Base-by-base conservation (phyloP, 345 rosid species). In the Eucalyptus regnans region DNA sequence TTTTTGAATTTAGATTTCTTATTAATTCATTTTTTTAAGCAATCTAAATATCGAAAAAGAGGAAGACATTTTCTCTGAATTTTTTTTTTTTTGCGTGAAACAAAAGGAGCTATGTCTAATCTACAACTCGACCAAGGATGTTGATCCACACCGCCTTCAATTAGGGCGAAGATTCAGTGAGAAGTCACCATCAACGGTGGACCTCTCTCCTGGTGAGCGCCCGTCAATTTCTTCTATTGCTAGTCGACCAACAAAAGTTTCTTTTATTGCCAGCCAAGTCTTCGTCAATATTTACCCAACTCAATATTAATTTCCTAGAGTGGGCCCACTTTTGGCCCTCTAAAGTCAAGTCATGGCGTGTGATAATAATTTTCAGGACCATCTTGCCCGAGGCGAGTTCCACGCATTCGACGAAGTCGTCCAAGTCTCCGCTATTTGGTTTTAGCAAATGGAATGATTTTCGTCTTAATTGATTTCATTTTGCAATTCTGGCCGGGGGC, bases 101-200 rank as follows among this genome's bases (percentile, higher is more conserved):
- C 9, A 3, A 52, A 1, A 3, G 4, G 25, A 50, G 17, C 18
- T 0, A 50, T 15, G 1, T 50, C 17, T 15, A 50, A 12, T 46
- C 3, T 49, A 1, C 52, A 0, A 14, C 18, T 50, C 3, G 15
- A 50, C 3, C 58, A 18, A 20, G 54, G 54, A 16, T 16, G 54
- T 0, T 16, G 8, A 51, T 0, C 54, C 54, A 6, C 58, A 1
- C 3, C 25, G 4, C 60, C 60, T 54, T 20, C 25, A 8, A 2
- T 8, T 8, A 58, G 3, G 14, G n/a, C 7, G 64, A 58, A 25
- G 12, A 25, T 58, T 58, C 1, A 0, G n/a, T 58, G 0, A 25
- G 1, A 58, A 10, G 64, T 58, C n/a, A 58, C 27, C 1, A 4
- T 58, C 64, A 2, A 4, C n/a, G 60, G 60, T 8, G 60, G 25